Percentiles rank a stretch among this genome's conserved stretches.
phyloP scores from a whole-genome alignment of 2,329 filamentous ascomycete species.

The Pseudogymnoascus sp. region DNA sequence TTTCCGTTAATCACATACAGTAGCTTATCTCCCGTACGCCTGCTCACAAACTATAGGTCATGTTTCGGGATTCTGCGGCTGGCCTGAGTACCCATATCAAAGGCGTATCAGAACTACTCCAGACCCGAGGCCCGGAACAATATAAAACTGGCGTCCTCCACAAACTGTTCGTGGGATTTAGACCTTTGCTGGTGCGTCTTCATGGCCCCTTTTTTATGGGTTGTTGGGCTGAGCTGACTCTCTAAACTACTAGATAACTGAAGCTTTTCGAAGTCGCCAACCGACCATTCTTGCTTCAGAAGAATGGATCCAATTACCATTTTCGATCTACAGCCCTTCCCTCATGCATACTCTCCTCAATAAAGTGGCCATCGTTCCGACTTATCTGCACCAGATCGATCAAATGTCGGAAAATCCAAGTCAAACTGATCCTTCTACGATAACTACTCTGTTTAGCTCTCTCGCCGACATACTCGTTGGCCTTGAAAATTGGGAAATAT shows the following conservation, averaged over 20 bases:
- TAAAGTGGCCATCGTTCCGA: constrained; percentile 26
- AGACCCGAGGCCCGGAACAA: constrained; percentile 25
- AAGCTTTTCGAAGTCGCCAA: neutral
- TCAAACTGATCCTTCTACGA: neutral
- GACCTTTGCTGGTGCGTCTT: constrained; percentile 32
- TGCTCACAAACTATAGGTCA: constrained; percentile 23
- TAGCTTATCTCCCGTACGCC: neutral
- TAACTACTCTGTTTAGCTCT: neutral
- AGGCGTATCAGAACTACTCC: constrained; percentile 31
- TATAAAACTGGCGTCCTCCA: constrained; percentile 32
- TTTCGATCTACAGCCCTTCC: constrained; percentile 21
- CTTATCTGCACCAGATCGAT: constrained; percentile 23
- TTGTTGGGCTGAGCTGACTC: neutral
- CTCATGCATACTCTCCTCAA: constrained; percentile 31
- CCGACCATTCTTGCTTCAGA: neutral
- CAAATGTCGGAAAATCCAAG: constrained; percentile 10
- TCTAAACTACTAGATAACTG: neutral
- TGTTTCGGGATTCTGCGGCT: constrained; percentile 26
- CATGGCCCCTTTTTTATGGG: neutral
- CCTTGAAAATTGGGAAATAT: constrained; percentile 14
- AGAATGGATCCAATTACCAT: constrained; percentile 30
- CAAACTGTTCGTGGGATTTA: constrained; percentile 33
- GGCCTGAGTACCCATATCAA: constrained; percentile 29
- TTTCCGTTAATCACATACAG: neutral
- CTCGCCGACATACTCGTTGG: neutral